Percentiles rank a stretch among this genome's conserved stretches.
Evolutionary conservation across 192 early-diverging fungal genomes (phyloP).

Genomic region (Podila verticillata): DNA sequence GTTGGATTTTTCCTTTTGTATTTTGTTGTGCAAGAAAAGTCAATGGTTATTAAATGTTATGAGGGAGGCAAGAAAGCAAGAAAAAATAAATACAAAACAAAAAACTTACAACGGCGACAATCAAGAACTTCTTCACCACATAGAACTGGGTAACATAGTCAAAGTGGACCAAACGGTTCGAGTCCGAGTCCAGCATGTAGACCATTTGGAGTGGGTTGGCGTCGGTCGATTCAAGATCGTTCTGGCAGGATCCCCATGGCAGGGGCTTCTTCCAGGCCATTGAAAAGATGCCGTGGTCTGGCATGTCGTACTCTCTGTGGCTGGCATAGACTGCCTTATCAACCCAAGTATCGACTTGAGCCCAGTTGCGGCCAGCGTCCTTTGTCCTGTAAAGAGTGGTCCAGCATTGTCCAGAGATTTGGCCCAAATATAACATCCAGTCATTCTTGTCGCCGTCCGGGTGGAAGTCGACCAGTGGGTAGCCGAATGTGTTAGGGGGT

Average conservation of each 20-base stretch:
- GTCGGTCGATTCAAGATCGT: slow-evolving; percentile 55
- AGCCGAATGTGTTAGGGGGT: slow-evolving; percentile 71
- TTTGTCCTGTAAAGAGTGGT: slow-evolving; percentile 77
- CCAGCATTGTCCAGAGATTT: slow-evolving; percentile 67
- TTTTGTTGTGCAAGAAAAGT: background rate
- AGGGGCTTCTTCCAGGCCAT: slow-evolving; percentile 47
- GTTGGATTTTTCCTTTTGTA: slow-evolving; percentile 46
- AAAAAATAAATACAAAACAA: background rate
- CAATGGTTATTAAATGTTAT: background rate
- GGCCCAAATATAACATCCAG: slow-evolving; percentile 87
- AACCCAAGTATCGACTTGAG: slow-evolving; percentile 79
- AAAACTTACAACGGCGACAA: slow-evolving; percentile 65
- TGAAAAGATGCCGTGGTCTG: slow-evolving; percentile 72
- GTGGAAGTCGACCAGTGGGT: slow-evolving; percentile 89
- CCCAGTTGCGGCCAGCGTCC: slow-evolving; percentile 80
- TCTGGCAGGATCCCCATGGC: slow-evolving; percentile 65
- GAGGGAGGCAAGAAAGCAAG: background rate
- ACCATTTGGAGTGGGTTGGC: slow-evolving; percentile 79
- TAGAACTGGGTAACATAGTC: slow-evolving; percentile 76
- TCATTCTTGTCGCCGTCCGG: slow-evolving; percentile 76
- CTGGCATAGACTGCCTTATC: slow-evolving; percentile 87
- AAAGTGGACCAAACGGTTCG: slow-evolving; percentile 56
- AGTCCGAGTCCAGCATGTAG: slow-evolving; percentile 53
- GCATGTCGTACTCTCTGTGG: slow-evolving; percentile 62
- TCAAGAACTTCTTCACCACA: slow-evolving; percentile 77